Percentiles rank a stretch among this genome's conserved stretches.
These are phyloP conservation scores for Oxyria digyna DNA, from an alignment of 148 eudicot species.

Conservation along the genomic window DNA sequence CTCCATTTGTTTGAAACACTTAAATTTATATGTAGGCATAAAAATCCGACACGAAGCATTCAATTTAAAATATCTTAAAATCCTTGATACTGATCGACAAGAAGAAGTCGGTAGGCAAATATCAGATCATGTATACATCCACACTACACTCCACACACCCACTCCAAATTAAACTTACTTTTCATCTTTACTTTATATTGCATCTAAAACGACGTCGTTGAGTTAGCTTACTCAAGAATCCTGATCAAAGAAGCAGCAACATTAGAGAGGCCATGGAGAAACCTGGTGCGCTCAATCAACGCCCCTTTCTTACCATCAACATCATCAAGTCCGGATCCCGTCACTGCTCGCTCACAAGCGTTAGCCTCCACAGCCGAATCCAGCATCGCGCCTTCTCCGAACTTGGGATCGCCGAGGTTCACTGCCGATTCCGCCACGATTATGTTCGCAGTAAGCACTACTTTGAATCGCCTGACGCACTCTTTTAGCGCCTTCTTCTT, in stretches of 20 bases:
- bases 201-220: conserved; percentile 2
- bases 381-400: conserved; percentile 36
- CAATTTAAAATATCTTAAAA: background rate
- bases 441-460: conserved; percentile 18
- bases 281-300: conserved; percentile 13
- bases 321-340: background rate
- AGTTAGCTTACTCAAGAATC: conserved; percentile 16
- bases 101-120: background rate
- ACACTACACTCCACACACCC: background rate
- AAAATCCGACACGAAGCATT: background rate
- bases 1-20: no score
- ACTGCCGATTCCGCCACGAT: conserved; percentile 21
- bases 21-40: no score
- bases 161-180: background rate
- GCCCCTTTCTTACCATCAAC: background rate
- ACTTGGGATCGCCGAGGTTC: conserved; percentile 26
- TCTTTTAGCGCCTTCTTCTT: conserved; percentile 12
- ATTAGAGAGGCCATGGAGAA: conserved; percentile 21
- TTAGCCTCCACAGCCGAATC: conserved; percentile 30
- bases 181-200: background rate
- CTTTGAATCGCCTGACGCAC: conserved; percentile 12
- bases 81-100: background rate
- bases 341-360: conserved; percentile 14
- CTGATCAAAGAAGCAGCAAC: conserved; percentile 32
- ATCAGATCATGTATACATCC: background rate